phyloP scores from a whole-genome alignment of 2,329 filamentous ascomycete genomes.

The Aspergillus luchuensis region DNA sequence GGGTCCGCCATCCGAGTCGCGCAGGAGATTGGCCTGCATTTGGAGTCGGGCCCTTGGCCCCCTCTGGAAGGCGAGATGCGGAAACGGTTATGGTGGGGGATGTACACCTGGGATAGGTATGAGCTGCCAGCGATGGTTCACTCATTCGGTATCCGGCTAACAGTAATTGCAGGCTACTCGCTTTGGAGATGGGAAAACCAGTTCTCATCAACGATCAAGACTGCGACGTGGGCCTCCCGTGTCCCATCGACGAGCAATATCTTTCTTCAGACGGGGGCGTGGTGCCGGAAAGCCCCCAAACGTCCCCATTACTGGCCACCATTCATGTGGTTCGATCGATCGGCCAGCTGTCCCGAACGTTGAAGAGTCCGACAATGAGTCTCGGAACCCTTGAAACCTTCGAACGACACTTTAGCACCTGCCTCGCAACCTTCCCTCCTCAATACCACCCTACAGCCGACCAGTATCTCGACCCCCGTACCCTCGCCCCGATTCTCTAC shows the following conservation, averaged over 20 bases:
- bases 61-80: slow-evolving; percentile 82
- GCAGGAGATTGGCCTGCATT: slow-evolving; percentile 80
- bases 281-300: slow-evolving; percentile 52
- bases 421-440: slow-evolving; percentile 73
- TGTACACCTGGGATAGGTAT: slow-evolving; percentile 84
- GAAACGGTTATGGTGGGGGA: slow-evolving; percentile 87
- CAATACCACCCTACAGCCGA: slow-evolving; percentile 69
- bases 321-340: slow-evolving; percentile 82
- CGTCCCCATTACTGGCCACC: slow-evolving; percentile 73
- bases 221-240: slow-evolving; percentile 80
- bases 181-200: slow-evolving; percentile 78
- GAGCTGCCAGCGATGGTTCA: slow-evolving; percentile 26
- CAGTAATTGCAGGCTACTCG: slow-evolving; percentile 58
- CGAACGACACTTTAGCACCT: slow-evolving; percentile 76
- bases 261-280: slow-evolving; percentile 55
- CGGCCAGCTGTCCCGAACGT: slow-evolving; percentile 68
- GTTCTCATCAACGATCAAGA: slow-evolving; percentile 83
- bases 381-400: slow-evolving; percentile 71
- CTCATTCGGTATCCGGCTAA: background rate
- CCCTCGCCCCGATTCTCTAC: slow-evolving; percentile 73
- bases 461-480: slow-evolving; percentile 70
- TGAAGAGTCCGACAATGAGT: slow-evolving; percentile 68
- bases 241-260: slow-evolving; percentile 73
- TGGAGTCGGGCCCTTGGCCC: slow-evolving; percentile 71
- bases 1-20: slow-evolving; percentile 76